A percentile compares a stretch with the other conserved stretches of the same genome.
Conservation (phyloP, 169 alveolate species). For the Plasmodium gonderi region DNA sequence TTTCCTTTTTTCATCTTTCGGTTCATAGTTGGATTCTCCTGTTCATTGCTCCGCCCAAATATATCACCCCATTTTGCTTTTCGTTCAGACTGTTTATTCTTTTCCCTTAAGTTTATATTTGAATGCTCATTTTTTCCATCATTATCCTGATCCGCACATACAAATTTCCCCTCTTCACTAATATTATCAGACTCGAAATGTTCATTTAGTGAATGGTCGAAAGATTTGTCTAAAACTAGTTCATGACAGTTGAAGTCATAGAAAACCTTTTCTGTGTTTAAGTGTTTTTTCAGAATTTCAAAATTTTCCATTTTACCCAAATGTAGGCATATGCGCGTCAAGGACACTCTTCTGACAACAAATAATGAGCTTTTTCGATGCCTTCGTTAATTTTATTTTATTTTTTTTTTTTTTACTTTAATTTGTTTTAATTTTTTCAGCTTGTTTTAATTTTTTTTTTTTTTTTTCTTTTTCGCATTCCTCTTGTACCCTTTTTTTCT, state of each 20-base stretch:
- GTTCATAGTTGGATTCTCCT: background rate
- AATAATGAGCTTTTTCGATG: no score
- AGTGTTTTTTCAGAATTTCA: slow-evolving; percentile 28
- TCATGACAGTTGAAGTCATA: slow-evolving; percentile 44
- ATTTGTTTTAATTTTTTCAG: no score
- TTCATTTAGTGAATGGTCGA: slow-evolving; percentile 6
- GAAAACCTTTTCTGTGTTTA: slow-evolving; percentile 59
- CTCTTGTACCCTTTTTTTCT: background rate
- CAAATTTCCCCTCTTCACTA: background rate
- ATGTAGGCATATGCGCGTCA: no score
- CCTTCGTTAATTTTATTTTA: no score
- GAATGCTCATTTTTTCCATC: background rate
- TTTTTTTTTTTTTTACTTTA: no score
- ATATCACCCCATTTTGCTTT: background rate
- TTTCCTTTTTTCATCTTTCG: background rate
- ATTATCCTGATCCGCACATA: background rate
- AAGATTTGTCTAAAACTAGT: slow-evolving; percentile 22
- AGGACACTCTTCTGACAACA: no score
- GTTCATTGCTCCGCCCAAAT: background rate
- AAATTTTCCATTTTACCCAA: background rate
- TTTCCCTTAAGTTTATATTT: background rate
- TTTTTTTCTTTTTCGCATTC: background rate
- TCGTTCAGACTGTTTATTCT: background rate
- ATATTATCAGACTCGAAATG: background rate
- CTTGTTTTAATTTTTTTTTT: background rate